phyloP scores from a whole-genome alignment of 2,329 filamentous ascomycete species.

The Rhexocercosporidium sp. region DNA sequence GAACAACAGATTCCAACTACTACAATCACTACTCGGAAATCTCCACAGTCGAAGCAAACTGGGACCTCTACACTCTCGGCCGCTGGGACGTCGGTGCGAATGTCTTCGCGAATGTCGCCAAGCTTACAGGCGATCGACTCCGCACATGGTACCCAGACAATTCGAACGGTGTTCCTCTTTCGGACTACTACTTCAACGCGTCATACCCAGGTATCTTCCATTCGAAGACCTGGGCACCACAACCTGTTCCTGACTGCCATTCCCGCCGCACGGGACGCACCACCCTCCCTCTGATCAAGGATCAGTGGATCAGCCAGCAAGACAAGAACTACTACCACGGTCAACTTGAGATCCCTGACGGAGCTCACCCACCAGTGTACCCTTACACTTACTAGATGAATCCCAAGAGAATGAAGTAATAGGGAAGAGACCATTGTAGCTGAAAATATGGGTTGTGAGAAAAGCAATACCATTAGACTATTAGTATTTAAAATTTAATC shows the following conservation, averaged over 20 bases:
- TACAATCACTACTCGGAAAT: constrained; percentile 77
- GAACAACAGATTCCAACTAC: constrained; percentile 71
- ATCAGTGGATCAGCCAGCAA: constrained; percentile 36
- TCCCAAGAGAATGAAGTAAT: no score
- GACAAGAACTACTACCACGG: constrained; percentile 40
- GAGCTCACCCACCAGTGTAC: constrained; percentile 34
- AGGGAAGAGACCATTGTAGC: no score
- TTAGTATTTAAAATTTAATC: no score
- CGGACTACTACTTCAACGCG: constrained; percentile 49
- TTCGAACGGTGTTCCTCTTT: constrained; percentile 34
- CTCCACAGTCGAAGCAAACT: constrained; percentile 71
- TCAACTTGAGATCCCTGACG: constrained; percentile 41
- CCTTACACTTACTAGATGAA: constrained; percentile 24
- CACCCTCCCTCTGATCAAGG: constrained; percentile 39
- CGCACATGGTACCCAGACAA: constrained; percentile 34
- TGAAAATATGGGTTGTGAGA: background rate
- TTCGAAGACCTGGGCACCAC: constrained; percentile 39
- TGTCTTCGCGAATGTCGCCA: constrained; percentile 65
- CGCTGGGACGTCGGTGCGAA: constrained; percentile 77
- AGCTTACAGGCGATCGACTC: constrained; percentile 60
- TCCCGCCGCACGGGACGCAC: constrained; percentile 38
- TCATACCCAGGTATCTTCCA: constrained; percentile 50
- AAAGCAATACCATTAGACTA: background rate
- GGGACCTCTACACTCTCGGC: constrained; percentile 69
- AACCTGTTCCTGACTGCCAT: constrained; percentile 43